These are phyloP conservation scores for Schoenoplectus tabernaemontani DNA, from an alignment of 202 grass and related monocot species.

Conservation along the genomic window DNA sequence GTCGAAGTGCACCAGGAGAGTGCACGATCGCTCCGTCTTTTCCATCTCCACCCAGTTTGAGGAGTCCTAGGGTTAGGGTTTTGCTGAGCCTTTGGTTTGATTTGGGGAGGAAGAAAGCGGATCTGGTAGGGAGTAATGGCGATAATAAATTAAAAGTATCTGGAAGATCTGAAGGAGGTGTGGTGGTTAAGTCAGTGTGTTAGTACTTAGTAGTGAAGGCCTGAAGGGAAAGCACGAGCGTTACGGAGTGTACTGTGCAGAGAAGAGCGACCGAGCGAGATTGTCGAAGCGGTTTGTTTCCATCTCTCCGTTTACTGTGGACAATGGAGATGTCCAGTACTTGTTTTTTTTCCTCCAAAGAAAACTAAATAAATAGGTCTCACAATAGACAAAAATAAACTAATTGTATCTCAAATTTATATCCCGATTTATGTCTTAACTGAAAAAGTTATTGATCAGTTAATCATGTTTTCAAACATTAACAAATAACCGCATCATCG, in stretches of 20 bases:
- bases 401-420: too few species aligned
- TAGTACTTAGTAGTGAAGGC: neutral
- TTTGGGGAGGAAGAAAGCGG: neutral
- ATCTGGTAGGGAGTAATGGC: neutral
- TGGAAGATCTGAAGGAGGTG: neutral
- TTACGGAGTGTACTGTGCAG: too few species aligned
- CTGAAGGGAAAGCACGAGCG: neutral
- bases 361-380: too few species aligned
- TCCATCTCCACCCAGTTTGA: neutral
- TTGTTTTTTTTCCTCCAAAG: too few species aligned
- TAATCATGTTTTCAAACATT: too few species aligned
- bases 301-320: neutral
- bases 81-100: neutral
- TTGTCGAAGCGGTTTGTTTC: neutral
- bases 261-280: too few species aligned
- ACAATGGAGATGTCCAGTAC: too few species aligned
- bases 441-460: too few species aligned
- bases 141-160: neutral
- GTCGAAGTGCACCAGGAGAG: constrained; percentile 36
- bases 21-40: constrained; percentile 33
- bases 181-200: neutral
- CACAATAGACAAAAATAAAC: too few species aligned
- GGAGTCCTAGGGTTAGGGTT: constrained; percentile 2
- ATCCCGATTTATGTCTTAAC: too few species aligned
- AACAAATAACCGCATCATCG: too few species aligned